Conservation (phyloP, 495 filamentous ascomycete species). For the Friedmanniomyces simplex region DNA sequence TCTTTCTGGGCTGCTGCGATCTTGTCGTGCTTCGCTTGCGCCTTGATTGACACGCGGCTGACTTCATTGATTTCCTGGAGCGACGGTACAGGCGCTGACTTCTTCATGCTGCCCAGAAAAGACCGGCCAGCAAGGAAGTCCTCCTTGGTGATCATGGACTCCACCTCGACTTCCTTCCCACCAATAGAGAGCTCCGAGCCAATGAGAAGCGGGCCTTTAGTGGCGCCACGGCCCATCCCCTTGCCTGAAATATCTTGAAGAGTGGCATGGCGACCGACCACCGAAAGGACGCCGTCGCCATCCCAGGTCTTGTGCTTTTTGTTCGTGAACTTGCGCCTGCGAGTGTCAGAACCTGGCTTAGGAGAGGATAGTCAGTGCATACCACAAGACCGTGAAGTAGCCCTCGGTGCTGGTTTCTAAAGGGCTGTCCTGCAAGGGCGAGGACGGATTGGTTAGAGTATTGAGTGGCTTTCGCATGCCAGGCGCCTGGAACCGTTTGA, state of each 20-base stretch:
- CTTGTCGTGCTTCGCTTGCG: conserved; percentile 18
- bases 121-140: conserved; percentile 53
- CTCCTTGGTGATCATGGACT: conserved; percentile 50
- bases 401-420: conserved; percentile 25
- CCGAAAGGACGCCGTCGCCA: conserved; percentile 62
- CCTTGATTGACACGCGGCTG: conserved; percentile 11
- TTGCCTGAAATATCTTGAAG: conserved; percentile 57
- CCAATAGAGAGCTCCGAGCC: conserved; percentile 54
- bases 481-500: conserved; percentile 7
- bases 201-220: conserved; percentile 45
- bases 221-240: conserved; percentile 53
- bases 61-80: conserved; percentile 11
- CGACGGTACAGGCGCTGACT: conserved; percentile 1
- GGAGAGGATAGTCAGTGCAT: conserved; percentile 12
- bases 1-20: conserved; percentile 19
- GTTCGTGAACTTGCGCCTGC: conserved; percentile 60
- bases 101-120: conserved; percentile 35
- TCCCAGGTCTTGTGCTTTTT: conserved; percentile 87
- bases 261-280: conserved; percentile 46
- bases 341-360: not conserved
- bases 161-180: conserved; percentile 68
- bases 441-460: conserved; percentile 30
- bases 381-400: conserved; percentile 64
- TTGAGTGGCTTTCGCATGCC: conserved; percentile 36
- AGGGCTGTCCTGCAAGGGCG: not conserved